Conservation (phyloP, 345 rosid species). For the Euphorbia tirucalli region DNA sequence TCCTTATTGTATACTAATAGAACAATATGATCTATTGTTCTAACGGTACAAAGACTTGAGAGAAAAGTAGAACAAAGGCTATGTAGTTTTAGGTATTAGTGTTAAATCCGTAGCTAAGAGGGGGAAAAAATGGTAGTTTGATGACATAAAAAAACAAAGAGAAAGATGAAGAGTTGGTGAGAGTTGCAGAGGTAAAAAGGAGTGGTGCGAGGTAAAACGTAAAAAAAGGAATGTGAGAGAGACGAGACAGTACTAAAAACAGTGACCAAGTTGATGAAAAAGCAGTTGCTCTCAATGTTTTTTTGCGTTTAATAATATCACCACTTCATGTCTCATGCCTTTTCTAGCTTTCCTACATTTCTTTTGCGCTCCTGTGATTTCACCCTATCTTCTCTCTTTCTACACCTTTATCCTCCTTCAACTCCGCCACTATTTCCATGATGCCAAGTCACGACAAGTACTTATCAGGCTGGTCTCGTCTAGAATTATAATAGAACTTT, state of each 20-base stretch:
- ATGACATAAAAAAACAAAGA: too few relatives aligned
- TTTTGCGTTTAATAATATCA: constrained; percentile 1
- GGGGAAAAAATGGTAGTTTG: too few relatives aligned
- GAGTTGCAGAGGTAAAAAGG: background rate
- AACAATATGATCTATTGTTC: too few relatives aligned
- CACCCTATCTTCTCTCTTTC: background rate
- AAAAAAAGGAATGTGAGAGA: constrained; percentile 27
- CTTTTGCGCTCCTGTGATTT: constrained; percentile 8
- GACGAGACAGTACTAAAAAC: constrained; percentile 14
- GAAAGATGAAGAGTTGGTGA: background rate
- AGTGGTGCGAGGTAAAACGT: background rate
- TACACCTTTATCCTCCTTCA: background rate
- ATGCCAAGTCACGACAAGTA: too few relatives aligned
- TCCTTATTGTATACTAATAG: too few relatives aligned
- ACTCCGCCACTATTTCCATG: too few relatives aligned
- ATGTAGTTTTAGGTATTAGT: too few relatives aligned
- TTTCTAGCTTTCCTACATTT: constrained; percentile 27
- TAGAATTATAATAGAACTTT: too few relatives aligned
- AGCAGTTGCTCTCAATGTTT: background rate
- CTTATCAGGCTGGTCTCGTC: too few relatives aligned
- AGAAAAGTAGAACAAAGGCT: too few relatives aligned
- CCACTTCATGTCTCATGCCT: constrained; percentile 25
- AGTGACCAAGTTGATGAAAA: constrained; percentile 12
- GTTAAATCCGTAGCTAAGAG: too few relatives aligned
- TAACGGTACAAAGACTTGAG: too few relatives aligned